Conservation (phyloP, 1,139 yeast species). For the Maudiozyma humilis region DNA sequence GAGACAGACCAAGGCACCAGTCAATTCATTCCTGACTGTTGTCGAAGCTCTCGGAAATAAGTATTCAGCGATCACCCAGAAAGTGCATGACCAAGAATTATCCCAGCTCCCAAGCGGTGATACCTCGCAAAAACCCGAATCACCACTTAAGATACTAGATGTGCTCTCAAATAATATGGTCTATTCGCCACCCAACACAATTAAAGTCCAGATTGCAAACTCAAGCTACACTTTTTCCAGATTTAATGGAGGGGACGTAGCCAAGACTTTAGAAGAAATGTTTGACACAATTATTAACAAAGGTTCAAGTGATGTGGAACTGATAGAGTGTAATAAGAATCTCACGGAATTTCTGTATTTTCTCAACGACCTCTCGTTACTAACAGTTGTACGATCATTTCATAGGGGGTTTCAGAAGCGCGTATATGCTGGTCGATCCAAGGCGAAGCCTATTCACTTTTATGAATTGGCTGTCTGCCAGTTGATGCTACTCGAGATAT, state of each 20-base stretch:
- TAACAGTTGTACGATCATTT: constrained; percentile 18
- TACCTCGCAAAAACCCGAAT: not conserved
- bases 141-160: not conserved
- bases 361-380: constrained; percentile 16
- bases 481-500: constrained; percentile 22
- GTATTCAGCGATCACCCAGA: constrained; percentile 9
- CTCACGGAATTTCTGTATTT: constrained; percentile 18
- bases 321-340: constrained; percentile 12
- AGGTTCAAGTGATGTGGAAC: constrained; percentile 24
- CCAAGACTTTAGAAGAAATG: constrained; percentile 9
- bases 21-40: constrained; percentile 20
- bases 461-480: constrained; percentile 27
- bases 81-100: not conserved
- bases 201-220: constrained; percentile 13
- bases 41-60: constrained; percentile 19
- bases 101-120: not conserved
- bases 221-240: constrained; percentile 19
- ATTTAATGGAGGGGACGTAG: constrained; percentile 12
- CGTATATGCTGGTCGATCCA: constrained; percentile 16
- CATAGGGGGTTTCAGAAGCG: constrained; percentile 25
- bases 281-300: constrained; percentile 19
- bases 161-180: not conserved
- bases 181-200: constrained; percentile 13
- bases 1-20: not conserved
- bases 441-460: constrained; percentile 30